Percentiles rank a stretch among this genome's conserved stretches.
Conservation (phyloP, 495 filamentous ascomycete species). For the Penicillium dipodomyicola region DNA sequence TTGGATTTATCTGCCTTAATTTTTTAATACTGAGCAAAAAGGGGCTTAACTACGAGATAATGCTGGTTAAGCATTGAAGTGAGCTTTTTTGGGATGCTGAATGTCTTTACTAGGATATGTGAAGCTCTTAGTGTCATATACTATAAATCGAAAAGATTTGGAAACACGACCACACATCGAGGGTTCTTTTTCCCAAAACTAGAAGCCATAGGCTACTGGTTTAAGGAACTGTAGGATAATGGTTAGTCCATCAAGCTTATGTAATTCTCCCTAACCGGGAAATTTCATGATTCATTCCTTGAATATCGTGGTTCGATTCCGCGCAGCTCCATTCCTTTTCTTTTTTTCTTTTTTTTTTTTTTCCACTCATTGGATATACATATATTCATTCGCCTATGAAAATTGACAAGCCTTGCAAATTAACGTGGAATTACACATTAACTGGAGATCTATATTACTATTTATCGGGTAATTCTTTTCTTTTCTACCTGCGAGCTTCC, state of each 20-base stretch:
- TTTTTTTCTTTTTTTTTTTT: no score
- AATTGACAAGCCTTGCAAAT: neutral
- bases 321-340: constrained; percentile 3
- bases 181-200: neutral
- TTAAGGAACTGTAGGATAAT: constrained; percentile 8
- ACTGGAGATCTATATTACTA: neutral
- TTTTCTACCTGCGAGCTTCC: no score
- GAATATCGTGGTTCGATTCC: constrained; percentile 10
- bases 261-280: neutral
- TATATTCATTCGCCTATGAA: no score
- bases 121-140: neutral
- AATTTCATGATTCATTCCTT: constrained; percentile 9
- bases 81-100: neutral
- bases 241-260: constrained; percentile 11
- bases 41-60: neutral
- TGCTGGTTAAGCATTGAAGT: neutral
- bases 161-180: neutral
- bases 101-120: neutral
- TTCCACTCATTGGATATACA: no score
- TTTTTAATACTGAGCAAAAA: neutral
- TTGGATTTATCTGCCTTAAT: neutral
- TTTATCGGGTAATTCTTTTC: neutral
- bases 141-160: neutral
- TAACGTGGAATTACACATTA: neutral
- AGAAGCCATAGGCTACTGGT: neutral